phyloP scores from a whole-genome alignment of 768 basidiomycete genomes.

The Boletus vinaceobasis region DNA sequence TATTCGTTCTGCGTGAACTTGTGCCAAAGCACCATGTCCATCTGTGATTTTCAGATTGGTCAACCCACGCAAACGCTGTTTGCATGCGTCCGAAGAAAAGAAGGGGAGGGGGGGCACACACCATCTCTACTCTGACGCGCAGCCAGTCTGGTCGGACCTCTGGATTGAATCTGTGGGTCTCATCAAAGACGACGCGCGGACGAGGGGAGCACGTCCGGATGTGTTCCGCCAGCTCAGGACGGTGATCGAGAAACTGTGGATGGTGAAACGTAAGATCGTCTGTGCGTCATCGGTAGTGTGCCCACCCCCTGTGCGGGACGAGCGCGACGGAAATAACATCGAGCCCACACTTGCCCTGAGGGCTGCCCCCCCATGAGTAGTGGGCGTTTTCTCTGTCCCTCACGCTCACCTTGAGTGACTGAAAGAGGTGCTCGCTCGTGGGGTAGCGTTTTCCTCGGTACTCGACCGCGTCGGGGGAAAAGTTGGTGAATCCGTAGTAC shows the following conservation, averaged over 20 bases:
- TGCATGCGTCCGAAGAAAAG: conserved; percentile 15
- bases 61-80: conserved; percentile 3
- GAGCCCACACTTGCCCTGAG: neutral
- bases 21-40: conserved; percentile 38
- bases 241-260: conserved; percentile 33
- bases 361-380: neutral
- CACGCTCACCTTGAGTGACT: conserved; percentile 39
- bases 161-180: conserved; percentile 35
- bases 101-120: conserved; percentile 4
- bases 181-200: conserved; percentile 33
- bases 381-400: neutral
- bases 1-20: conserved; percentile 41
- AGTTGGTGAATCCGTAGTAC: conserved; percentile 42
- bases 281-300: conserved; percentile 8
- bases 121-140: conserved; percentile 32
- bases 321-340: neutral
- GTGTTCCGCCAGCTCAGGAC: conserved; percentile 34
- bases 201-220: conserved; percentile 33
- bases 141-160: conserved; percentile 37
- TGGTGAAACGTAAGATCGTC: conserved; percentile 11
- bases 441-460: conserved; percentile 40
- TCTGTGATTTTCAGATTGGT: conserved; percentile 20
- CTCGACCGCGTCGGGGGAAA: conserved; percentile 40
- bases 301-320: conserved; percentile 6
- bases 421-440: conserved; percentile 48